A percentile compares a stretch with the other conserved stretches of the same genome.
Conservation (phyloP, 805 yeast genomes). For the Candida ponderosae region DNA sequence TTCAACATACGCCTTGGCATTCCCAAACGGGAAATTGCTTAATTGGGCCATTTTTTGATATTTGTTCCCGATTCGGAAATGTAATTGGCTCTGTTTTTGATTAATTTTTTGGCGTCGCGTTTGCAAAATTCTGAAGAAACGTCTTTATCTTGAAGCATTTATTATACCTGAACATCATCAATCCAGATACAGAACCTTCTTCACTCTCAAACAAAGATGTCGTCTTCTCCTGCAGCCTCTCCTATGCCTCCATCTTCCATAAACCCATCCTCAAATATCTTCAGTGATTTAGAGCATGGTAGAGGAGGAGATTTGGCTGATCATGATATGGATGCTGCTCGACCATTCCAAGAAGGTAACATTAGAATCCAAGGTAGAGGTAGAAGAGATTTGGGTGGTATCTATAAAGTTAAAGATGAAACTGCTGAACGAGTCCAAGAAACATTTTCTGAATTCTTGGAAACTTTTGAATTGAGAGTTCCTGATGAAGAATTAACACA, state of each 20-base stretch:
- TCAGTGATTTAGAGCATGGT: conserved; percentile 10
- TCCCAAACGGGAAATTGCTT: too few species aligned
- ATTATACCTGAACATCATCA: too few species aligned
- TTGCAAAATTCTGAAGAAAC: background rate
- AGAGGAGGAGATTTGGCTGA: background rate
- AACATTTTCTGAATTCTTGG: conserved; percentile 78
- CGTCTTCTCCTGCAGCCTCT: conserved; percentile 11
- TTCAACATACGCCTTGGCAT: too few species aligned
- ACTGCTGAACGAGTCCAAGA: conserved; percentile 94
- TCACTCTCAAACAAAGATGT: conserved; percentile 2
- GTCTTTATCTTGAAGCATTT: too few species aligned
- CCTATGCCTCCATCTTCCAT: conserved; percentile 16
- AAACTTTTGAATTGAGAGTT: conserved; percentile 45
- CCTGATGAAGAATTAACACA: conserved; percentile 21
- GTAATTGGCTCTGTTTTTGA: conserved; percentile 8
- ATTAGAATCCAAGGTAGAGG: conserved; percentile 24
- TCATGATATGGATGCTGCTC: conserved; percentile 2
- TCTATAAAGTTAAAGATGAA: conserved; percentile 81
- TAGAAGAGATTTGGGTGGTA: conserved; percentile 55
- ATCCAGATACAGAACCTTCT: too few species aligned
- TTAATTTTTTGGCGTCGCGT: too few species aligned
- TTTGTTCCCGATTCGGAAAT: conserved; percentile 10
- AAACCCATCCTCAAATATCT: conserved; percentile 15
- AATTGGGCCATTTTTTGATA: too few species aligned
- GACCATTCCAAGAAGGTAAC: conserved; percentile 3